Evolutionary conservation across 2,329 filamentous ascomycete species (phyloP).

Genomic region (Fusarium brevicatenulatum): DNA sequence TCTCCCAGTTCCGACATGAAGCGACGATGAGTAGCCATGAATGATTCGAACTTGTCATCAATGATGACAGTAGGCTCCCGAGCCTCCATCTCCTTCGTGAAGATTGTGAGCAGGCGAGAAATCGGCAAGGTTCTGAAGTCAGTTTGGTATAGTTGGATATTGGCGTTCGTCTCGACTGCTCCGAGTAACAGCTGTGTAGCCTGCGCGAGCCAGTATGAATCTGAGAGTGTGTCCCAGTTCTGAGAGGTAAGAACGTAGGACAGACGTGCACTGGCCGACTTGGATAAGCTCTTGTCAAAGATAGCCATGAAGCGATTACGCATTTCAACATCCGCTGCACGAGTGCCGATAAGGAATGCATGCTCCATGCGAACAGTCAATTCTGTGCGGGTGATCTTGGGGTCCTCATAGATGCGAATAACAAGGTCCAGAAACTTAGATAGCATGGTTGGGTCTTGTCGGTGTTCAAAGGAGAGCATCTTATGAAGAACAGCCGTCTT

Average conservation of each 20-base stretch:
- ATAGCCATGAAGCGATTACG: constrained; percentile 96
- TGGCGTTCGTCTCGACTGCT: constrained; percentile 85
- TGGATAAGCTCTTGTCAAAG: constrained; percentile 94
- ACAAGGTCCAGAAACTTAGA: constrained; percentile 95
- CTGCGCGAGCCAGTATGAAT: constrained; percentile 97
- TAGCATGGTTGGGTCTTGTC: constrained; percentile 83
- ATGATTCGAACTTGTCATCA: constrained; percentile 82
- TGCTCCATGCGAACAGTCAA: constrained; percentile 97
- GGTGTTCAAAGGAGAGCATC: constrained; percentile 94
- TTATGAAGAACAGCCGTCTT: constrained; percentile 99
- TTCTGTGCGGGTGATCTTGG: constrained; percentile 93
- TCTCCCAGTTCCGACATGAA: constrained; percentile 87
- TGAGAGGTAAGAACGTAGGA: constrained; percentile 90
- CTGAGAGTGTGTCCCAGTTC: constrained; percentile 95
- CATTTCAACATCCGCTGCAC: constrained; percentile 95
- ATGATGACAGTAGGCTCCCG: constrained; percentile 74
- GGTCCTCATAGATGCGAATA: constrained; percentile 97
- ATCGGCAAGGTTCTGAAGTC: constrained; percentile 84
- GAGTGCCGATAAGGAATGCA: constrained; percentile 94
- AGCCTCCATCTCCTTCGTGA: constrained; percentile 79
- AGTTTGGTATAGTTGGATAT: constrained; percentile 80
- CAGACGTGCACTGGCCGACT: constrained; percentile 87
- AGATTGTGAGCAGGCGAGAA: constrained; percentile 77
- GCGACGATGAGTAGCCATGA: constrained; percentile 81
- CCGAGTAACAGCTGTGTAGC: constrained; percentile 93